These are phyloP conservation scores for Clavispora santaluciae DNA, from an alignment of 805 yeast species.

Conservation along the genomic window DNA sequence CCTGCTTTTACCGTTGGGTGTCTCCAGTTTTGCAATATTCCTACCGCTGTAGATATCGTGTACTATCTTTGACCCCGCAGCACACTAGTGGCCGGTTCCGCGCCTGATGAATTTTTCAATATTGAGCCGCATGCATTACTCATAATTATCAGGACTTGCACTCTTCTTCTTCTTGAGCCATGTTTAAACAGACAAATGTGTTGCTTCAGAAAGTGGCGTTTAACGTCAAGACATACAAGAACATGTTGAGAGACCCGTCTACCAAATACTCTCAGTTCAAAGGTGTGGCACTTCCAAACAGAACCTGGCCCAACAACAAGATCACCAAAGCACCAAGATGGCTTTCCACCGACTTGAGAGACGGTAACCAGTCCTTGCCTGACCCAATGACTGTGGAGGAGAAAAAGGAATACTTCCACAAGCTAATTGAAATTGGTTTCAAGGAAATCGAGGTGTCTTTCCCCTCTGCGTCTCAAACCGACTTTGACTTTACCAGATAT, in stretches of 20 bases:
- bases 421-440: slow-evolving; percentile 68
- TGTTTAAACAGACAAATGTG: slow-evolving; percentile 23
- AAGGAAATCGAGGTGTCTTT: slow-evolving; percentile 82
- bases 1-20: too few relatives aligned
- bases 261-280: slow-evolving; percentile 54
- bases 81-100: not conserved
- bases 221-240: slow-evolving; percentile 18
- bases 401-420: slow-evolving; percentile 64
- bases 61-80: not conserved
- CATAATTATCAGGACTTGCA: not conserved
- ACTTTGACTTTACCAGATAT: slow-evolving; percentile 73
- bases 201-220: slow-evolving; percentile 23
- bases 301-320: slow-evolving; percentile 67
- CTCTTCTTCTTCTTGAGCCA: slow-evolving; percentile 3
- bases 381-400: slow-evolving; percentile 85
- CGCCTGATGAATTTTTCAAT: not conserved
- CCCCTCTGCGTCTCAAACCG: slow-evolving; percentile 76
- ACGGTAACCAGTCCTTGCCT: slow-evolving; percentile 80
- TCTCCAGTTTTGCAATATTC: too few relatives aligned
- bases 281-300: slow-evolving; percentile 51
- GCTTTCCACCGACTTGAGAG: slow-evolving; percentile 79
- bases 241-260: slow-evolving; percentile 69
- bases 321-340: slow-evolving; percentile 72
- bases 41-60: too few relatives aligned
- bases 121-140: not conserved